Conservation (phyloP, 148 eudicot species). For the Rhododendron vialii region DNA sequence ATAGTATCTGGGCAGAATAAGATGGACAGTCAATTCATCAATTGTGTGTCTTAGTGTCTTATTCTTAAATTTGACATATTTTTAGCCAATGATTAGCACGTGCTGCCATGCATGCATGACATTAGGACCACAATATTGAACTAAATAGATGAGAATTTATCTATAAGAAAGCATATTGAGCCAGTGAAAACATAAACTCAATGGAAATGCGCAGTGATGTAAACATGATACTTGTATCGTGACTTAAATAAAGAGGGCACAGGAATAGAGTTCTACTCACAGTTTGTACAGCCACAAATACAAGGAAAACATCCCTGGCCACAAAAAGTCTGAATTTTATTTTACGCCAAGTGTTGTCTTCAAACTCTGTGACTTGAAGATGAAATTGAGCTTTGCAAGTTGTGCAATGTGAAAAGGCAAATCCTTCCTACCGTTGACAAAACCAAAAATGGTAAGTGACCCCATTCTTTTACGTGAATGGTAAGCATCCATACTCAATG, state of each 20-base stretch:
- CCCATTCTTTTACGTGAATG: neutral
- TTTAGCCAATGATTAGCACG: neutral
- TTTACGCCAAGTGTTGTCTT: constrained; percentile 82
- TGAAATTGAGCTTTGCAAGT: constrained; percentile 96
- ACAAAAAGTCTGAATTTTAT: constrained; percentile 82
- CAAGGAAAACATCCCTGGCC: constrained; percentile 83
- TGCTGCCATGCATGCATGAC: neutral
- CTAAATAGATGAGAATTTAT: neutral
- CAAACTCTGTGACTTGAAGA: constrained; percentile 55
- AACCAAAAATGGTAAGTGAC: constrained; percentile 3
- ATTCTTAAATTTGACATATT: neutral
- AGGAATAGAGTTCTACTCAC: constrained; percentile 42
- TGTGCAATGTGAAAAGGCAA: constrained; percentile 95
- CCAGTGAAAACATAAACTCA: neutral
- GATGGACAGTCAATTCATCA: neutral
- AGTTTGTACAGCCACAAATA: constrained; percentile 77
- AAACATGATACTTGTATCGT: neutral
- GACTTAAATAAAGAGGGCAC: neutral
- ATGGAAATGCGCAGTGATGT: neutral
- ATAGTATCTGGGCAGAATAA: neutral
- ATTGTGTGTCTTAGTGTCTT: neutral
- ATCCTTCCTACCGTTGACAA: constrained; percentile 61
- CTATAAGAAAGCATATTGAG: neutral
- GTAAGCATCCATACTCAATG: constrained; percentile 3
- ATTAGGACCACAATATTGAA: neutral